Conservation (phyloP, 225 moss, liverwort and hornwort species). For the Straminergon stramineum region DNA sequence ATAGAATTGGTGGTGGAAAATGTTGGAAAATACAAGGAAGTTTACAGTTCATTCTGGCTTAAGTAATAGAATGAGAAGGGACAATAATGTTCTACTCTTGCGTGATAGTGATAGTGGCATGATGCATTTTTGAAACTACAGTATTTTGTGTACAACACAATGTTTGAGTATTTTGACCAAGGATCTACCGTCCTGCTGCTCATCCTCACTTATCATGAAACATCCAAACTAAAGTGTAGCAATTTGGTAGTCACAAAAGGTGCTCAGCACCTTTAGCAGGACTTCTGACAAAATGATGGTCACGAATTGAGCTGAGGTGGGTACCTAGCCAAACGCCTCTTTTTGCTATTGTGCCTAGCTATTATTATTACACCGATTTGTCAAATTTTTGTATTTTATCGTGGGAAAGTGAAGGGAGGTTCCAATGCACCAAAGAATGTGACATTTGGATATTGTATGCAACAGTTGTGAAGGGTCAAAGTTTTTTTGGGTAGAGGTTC, state of each 20-base stretch:
- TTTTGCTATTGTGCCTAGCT: neutral
- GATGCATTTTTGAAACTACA: neutral
- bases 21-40: neutral
- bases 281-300: neutral
- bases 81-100: neutral
- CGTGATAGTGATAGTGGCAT: neutral
- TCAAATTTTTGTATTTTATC: neutral
- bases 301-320: no score
- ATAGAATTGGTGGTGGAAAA: neutral
- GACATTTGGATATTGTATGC: accelerated
- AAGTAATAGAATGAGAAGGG: neutral
- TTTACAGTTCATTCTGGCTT: no score
- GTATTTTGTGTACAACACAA: neutral
- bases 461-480: neutral
- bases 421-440: neutral
- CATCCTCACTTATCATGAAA: neutral
- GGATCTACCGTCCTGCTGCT: neutral
- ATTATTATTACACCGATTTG: neutral
- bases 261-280: neutral
- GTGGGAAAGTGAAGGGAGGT: neutral
- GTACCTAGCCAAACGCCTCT: neutral
- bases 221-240: neutral
- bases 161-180: neutral
- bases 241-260: neutral
- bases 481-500: neutral